Base-by-base conservation (phyloP, 306 rosid genomes). In the Malus sylvestris region DNA sequence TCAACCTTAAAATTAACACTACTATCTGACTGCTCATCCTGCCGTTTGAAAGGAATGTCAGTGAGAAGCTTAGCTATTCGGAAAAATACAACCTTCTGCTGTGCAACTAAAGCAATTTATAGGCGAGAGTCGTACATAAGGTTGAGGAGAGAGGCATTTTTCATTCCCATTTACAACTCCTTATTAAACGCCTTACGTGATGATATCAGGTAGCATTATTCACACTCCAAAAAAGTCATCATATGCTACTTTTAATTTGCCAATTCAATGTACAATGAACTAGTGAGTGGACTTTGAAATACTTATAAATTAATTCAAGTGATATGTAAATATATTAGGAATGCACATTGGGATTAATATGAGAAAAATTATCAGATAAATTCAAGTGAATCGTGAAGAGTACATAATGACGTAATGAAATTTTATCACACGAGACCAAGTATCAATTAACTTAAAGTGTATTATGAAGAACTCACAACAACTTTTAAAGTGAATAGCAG, bases 1-100 rank as follows among this genome's bases (percentile, higher is more conserved):
- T 61, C 27, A 78, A 53, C 77, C 73, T 78, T 8, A 82, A 53
- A 25, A 85, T 57, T 20, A 29, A 27, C 67, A 66, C 23, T 20
- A 66, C 23, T 20, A 16, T 66, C n/a, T 9, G 16, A 6, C 14
- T 9, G 46, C 46, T 15, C 46, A 19, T 66, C 42, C 22, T 63
- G 32, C 22, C 42, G 22, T 29, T 29, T 16, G 68, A 63, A 14
- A 63, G 68, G 32, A 25, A 35, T 61, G 35, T 61, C 14, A 61
- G 12, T 5, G 33, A 25, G 20, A 61, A 58, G 55, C 55, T 15
- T 9, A 58, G 15, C 63, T 22, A 22, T 22, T 22, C 29, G 23
- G 63, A 58, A 58, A 22, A 10, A 9, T 58, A 58, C 8, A 22
- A 10, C 27, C 63, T 58, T 58, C 62, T 58, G 23, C 29, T 58